Conservation (phyloP, 192 early-diverging fungal species). For the Allomyces macrogynus region DNA sequence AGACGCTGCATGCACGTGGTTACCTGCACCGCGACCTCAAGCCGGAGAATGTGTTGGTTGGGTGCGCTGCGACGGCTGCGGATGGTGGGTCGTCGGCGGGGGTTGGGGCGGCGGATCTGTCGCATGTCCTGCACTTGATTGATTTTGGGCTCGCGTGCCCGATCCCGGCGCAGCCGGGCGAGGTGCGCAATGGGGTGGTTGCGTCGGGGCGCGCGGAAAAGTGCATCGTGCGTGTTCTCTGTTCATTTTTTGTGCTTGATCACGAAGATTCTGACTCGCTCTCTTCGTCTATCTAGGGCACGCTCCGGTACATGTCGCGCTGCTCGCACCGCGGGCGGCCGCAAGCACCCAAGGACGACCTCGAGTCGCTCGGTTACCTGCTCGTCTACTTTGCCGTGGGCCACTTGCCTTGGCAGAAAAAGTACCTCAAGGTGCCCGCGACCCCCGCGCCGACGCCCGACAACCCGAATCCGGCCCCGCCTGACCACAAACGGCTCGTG, state of each 20-base stretch:
- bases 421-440: background rate
- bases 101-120: background rate
- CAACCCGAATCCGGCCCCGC: background rate
- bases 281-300: background rate
- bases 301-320: background rate
- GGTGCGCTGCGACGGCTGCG: background rate
- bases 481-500: background rate
- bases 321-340: background rate
- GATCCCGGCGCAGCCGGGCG: no score
- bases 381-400: slow-evolving; percentile 2
- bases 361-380: slow-evolving; percentile 2
- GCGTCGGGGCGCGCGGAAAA: no score
- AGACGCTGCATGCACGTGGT: background rate
- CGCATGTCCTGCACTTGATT: background rate
- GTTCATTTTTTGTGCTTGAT: no score
- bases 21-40: background rate
- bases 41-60: background rate
- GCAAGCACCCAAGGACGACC: background rate
- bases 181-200: no score
- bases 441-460: background rate
- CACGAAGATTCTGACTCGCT: no score
- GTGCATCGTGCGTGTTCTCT: no score
- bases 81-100: no score
- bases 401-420: slow-evolving; percentile 2
- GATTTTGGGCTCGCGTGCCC: background rate